phyloP scores from a whole-genome alignment of 148 eudicot species.

The Selenicereus undatus region DNA sequence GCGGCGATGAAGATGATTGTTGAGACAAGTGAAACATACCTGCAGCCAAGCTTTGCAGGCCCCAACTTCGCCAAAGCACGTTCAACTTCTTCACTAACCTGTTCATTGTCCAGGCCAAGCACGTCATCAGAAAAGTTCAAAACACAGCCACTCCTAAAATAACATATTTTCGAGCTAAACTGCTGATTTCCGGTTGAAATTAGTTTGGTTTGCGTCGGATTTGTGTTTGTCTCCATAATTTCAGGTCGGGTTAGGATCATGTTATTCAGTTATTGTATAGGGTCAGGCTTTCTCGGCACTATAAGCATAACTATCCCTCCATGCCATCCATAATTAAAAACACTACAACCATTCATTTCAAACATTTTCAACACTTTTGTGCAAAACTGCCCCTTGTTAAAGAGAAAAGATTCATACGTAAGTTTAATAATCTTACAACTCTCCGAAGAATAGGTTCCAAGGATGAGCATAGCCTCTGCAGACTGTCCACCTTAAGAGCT shows the following conservation, averaged over 20 bases:
- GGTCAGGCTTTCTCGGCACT: no score
- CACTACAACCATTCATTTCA: neutral
- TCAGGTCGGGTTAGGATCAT: no score
- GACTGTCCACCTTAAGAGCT: conserved; percentile 95
- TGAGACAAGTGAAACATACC: conserved; percentile 35
- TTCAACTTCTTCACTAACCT: conserved; percentile 99
- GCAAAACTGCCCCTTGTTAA: neutral
- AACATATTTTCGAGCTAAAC: neutral
- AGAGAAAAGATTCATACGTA: conserved; percentile 29
- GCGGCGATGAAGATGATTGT: no score
- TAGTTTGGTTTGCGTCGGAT: no score
- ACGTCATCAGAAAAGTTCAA: neutral
- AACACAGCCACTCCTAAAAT: neutral
- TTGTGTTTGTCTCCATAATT: no score
- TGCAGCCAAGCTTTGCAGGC: conserved; percentile 54
- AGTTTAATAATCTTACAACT: conserved; percentile 73
- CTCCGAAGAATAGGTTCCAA: conserved; percentile 95
- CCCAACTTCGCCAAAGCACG: conserved; percentile 90
- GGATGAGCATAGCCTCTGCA: conserved; percentile 95
- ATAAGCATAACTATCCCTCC: neutral
- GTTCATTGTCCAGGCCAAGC: conserved; percentile 21
- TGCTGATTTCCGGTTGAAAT: no score
- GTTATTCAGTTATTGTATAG: no score
- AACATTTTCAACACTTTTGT: neutral
- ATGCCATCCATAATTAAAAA: neutral